Conservation (phyloP, 805 yeast genomes). For the Candida odintsovae region DNA sequence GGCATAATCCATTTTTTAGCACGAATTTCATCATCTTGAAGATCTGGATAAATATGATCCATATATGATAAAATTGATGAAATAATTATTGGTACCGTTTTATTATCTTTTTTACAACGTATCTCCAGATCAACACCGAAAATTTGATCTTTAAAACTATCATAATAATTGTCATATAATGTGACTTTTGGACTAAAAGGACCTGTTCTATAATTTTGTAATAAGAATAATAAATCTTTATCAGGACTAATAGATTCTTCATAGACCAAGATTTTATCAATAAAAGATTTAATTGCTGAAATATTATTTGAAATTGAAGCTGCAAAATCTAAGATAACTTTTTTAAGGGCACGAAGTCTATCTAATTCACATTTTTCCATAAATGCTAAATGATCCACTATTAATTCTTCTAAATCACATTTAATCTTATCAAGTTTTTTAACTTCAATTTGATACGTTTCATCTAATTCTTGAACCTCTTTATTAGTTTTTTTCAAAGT, state of each 20-base stretch:
- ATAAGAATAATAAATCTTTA: slow-evolving; percentile 58
- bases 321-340: slow-evolving; percentile 66
- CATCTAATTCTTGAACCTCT: slow-evolving; percentile 57
- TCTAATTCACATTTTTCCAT: slow-evolving; percentile 83
- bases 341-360: slow-evolving; percentile 68
- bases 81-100: slow-evolving; percentile 64
- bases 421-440: slow-evolving; percentile 56
- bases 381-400: slow-evolving; percentile 66
- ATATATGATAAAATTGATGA: slow-evolving; percentile 58
- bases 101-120: slow-evolving; percentile 64
- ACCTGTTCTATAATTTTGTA: slow-evolving; percentile 70
- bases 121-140: slow-evolving; percentile 77
- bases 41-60: slow-evolving; percentile 65
- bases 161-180: slow-evolving; percentile 75
- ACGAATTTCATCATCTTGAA: slow-evolving; percentile 64
- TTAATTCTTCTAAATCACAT: slow-evolving; percentile 67
- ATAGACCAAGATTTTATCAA: slow-evolving; percentile 54
- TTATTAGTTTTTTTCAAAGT: slow-evolving; percentile 44
- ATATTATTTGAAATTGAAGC: slow-evolving; percentile 59
- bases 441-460: slow-evolving; percentile 48
- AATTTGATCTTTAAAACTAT: slow-evolving; percentile 58
- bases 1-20: slow-evolving; percentile 64
- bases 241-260: slow-evolving; percentile 71
- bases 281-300: slow-evolving; percentile 48
- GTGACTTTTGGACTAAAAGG: slow-evolving; percentile 65